phyloP scores from a whole-genome alignment of 768 basidiomycete species.

The Mycena amicta region DNA sequence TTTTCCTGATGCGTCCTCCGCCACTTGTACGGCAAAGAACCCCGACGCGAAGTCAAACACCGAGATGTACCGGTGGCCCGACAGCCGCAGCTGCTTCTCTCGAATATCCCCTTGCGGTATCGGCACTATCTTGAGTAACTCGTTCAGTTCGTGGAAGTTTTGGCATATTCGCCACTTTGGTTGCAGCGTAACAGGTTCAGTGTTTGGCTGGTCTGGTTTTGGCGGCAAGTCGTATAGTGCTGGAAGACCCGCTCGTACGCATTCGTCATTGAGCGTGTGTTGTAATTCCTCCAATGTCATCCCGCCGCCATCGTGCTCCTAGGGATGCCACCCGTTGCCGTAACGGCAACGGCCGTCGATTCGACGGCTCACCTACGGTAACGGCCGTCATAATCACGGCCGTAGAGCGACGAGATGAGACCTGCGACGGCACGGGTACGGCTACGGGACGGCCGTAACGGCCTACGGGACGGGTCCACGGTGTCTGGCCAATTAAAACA shows the following conservation, averaged over 20 bases:
- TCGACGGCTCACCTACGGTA: no score
- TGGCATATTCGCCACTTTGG: conserved; percentile 42
- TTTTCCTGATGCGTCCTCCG: no score
- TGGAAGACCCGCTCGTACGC: conserved; percentile 27
- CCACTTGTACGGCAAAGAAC: conserved; percentile 31
- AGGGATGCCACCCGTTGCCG: no score
- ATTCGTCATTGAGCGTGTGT: conserved; percentile 36
- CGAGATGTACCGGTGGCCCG: conserved; percentile 37
- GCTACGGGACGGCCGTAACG: no score
- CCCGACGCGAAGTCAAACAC: conserved; percentile 42
- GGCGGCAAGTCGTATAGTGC: conserved; percentile 26
- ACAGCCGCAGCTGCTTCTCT: conserved; percentile 38
- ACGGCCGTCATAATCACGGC: no score
- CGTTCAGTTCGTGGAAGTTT: conserved; percentile 38
- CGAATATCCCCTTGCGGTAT: conserved; percentile 41
- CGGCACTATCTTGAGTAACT: conserved; percentile 29
- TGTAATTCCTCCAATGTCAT: conserved; percentile 36
- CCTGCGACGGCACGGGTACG: no score
- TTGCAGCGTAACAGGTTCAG: not conserved
- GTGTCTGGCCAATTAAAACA: no score
- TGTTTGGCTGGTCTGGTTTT: conserved; percentile 3
- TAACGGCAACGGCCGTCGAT: no score
- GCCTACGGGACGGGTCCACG: no score
- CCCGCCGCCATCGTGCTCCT: conserved; percentile 31
- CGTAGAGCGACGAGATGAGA: no score